These are phyloP conservation scores for Laguncularia racemosa DNA, from an alignment of 345 rosid genomes.

Conservation along the genomic window DNA sequence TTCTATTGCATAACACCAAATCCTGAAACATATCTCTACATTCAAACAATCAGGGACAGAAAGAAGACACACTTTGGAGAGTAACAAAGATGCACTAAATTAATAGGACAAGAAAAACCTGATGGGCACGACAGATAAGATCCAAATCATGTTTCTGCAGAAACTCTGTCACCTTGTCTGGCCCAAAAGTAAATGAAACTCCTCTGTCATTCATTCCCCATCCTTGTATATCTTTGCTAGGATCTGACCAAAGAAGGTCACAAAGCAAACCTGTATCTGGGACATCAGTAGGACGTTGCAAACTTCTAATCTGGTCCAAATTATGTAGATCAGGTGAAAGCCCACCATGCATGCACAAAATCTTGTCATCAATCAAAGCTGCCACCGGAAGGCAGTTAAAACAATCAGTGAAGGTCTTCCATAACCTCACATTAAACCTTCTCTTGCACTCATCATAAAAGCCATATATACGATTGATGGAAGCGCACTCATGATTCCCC, in stretches of 20 bases:
- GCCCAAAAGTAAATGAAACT: conserved; percentile 65
- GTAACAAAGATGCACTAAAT: background rate
- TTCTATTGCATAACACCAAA: too few relatives aligned
- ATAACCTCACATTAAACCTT: conserved; percentile 65
- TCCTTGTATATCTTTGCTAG: conserved; percentile 55
- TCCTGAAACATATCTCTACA: background rate
- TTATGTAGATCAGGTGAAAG: conserved; percentile 65
- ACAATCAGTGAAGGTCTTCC: conserved; percentile 42
- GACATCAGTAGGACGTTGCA: conserved; percentile 67
- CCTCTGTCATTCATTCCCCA: conserved; percentile 93
- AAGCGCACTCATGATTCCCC: conserved; percentile 49
- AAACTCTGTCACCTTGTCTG: conserved; percentile 64
- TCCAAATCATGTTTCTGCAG: conserved; percentile 72
- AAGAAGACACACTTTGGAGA: background rate
- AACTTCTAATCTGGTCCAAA: conserved; percentile 57
- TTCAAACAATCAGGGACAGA: background rate
- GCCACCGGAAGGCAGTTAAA: conserved; percentile 48
- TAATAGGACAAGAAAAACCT: conserved; percentile 26
- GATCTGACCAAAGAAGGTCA: conserved; percentile 91
- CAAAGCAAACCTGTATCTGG: conserved; percentile 82
- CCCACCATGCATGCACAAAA: conserved; percentile 89
- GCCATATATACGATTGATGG: conserved; percentile 45
- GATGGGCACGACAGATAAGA: conserved; percentile 88
- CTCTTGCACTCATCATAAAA: conserved; percentile 62
- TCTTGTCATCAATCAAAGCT: conserved; percentile 61